Base-by-base conservation (phyloP, 768 basidiomycete species). In the Agaricus blazei region DNA sequence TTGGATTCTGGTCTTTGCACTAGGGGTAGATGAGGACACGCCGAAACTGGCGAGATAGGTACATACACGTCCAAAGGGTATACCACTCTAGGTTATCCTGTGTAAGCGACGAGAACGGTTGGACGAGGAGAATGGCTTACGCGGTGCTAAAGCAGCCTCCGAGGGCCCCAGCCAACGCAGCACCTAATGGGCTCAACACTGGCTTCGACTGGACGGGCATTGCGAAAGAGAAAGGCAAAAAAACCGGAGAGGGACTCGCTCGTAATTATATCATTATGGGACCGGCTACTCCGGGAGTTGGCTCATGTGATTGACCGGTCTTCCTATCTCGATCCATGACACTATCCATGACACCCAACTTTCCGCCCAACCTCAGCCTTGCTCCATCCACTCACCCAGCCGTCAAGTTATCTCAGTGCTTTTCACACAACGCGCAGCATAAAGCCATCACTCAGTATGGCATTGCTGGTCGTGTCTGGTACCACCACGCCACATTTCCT, bases 41-140 rank as follows among this genome's bases (percentile, higher is more conserved):
- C 1, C 27, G 14, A 7, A n/a, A 4, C 2, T 9, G 14, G 14
- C 14, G 14, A 31, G 56, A 34, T 9, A 28, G 57, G 49, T 51
- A 74, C 91, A 63, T 74, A 93, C 87, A 93, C 92, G 71, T 99
- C 96, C 52, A 99, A 74, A 14, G 96, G 96, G 67, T 99, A 99
- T 3, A 98, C 93, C 45, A 89, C 80, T 44, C 94, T 96, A 62
- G 1, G 54, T 46, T 51, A 36, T 38, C 46, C 36, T 24, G 23
- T 41, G 41, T 53, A 12, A 42, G 37, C 53, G 27, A 26, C 59
- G 46, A 42, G 56, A 28, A 41, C 48, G 42, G 34, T 40, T 47
- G 9, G 48, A 43, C 15, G 51, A 29, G 12, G 43, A 11, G 34
- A 7, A 47, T 9, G 26, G 82, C 93, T 68, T 70, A 95, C 90